Conservation (phyloP, 257 asterid species). For the Catharanthus roseus region DNA sequence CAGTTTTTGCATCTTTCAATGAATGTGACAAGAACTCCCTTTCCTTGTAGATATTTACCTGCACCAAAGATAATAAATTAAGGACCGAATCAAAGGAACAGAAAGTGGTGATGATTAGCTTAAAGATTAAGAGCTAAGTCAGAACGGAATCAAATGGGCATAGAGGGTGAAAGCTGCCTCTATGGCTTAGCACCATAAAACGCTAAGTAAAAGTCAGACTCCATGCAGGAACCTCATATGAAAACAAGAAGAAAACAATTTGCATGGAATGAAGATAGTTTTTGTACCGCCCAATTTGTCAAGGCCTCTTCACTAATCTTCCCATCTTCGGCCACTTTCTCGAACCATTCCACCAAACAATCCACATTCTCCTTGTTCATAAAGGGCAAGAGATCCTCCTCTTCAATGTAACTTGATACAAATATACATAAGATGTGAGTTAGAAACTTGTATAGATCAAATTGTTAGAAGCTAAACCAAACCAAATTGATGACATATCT, state of each 20-base stretch:
- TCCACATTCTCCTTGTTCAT: conserved; percentile 17
- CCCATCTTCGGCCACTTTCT: conserved; percentile 11
- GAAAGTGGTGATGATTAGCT: too few relatives aligned
- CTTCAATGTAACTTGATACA: conserved; percentile 19
- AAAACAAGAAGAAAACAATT: too few relatives aligned
- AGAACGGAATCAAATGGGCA: too few relatives aligned
- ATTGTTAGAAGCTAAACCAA: background rate
- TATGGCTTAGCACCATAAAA: too few relatives aligned
- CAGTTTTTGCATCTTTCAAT: conserved; percentile 18
- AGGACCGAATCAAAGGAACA: too few relatives aligned
- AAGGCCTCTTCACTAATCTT: conserved; percentile 33
- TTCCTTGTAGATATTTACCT: conserved; percentile 12
- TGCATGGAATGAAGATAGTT: too few relatives aligned
- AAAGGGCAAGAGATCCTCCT: conserved; percentile 14
- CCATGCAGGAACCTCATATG: too few relatives aligned
- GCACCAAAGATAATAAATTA: background rate
- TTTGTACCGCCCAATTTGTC: conserved; percentile 82
- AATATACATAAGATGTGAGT: background rate
- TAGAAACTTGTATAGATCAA: background rate
- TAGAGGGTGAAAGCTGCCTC: too few relatives aligned
- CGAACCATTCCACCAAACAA: conserved; percentile 15
- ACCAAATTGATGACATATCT: background rate
- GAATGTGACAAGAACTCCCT: conserved; percentile 18
- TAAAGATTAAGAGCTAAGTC: too few relatives aligned
- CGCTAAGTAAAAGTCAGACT: too few relatives aligned